Percentiles rank a stretch among this genome's conserved stretches.
These are phyloP conservation scores for Russula brevipes DNA, from an alignment of 768 basidiomycete species.

Conservation along the genomic window DNA sequence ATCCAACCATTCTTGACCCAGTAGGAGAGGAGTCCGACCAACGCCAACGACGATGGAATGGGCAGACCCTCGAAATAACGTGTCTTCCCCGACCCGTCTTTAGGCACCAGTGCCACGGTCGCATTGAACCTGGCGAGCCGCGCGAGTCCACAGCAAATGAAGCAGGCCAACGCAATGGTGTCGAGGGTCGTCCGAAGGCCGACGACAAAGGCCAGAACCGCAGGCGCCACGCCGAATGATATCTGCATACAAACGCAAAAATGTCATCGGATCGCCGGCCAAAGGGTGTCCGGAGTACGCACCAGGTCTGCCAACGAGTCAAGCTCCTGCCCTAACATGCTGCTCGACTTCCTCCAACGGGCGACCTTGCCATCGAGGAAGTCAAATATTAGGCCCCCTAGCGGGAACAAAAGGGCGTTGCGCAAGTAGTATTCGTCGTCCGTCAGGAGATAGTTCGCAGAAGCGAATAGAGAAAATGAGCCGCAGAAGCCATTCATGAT, in stretches of 20 bases:
- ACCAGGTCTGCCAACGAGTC: conserved; percentile 96
- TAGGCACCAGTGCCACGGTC: conserved; percentile 90
- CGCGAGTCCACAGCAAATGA: conserved; percentile 94
- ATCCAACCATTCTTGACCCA: conserved; percentile 87
- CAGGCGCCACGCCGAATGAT: conserved; percentile 96
- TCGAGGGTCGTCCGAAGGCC: conserved; percentile 91
- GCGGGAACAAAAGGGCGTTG: conserved; percentile 82
- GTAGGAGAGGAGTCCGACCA: conserved; percentile 74
- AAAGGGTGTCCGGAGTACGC: conserved; percentile 30
- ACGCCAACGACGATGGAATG: conserved; percentile 81
- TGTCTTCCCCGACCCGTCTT: conserved; percentile 79
- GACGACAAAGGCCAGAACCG: conserved; percentile 85
- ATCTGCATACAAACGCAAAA: conserved; percentile 49
- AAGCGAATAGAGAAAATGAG: conserved; percentile 89
- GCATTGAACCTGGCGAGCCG: conserved; percentile 98
- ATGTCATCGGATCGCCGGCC: background rate
- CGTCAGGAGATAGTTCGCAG: conserved; percentile 79
- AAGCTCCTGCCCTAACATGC: conserved; percentile 95
- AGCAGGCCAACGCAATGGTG: conserved; percentile 77
- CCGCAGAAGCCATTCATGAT: conserved; percentile 99
- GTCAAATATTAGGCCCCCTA: conserved; percentile 96
- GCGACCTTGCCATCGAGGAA: conserved; percentile 98
- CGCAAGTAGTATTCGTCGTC: conserved; percentile 76
- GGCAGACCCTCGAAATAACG: conserved; percentile 98
- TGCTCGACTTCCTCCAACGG: conserved; percentile 91